Evolutionary conservation across 148 eudicot genomes (phyloP).

Genomic region (Hydrangea macrophylla): DNA sequence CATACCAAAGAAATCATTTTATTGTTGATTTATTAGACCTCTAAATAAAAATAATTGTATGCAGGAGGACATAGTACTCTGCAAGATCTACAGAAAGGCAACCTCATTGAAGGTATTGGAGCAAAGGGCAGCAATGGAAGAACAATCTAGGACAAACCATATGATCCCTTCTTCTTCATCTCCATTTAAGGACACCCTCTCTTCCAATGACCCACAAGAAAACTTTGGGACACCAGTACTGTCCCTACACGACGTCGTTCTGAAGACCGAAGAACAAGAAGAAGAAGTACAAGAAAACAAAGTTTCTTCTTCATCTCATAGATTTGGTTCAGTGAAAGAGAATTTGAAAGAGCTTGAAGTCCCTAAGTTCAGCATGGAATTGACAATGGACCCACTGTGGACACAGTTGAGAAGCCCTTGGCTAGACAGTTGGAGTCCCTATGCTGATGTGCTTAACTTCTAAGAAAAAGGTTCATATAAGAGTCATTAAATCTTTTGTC

Average conservation of each 20-base stretch:
- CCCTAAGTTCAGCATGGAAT: conserved; percentile 8
- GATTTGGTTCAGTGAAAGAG: neutral
- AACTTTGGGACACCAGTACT: neutral
- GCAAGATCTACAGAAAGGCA: conserved; percentile 10
- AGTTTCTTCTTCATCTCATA: neutral
- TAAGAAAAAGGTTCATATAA: neutral
- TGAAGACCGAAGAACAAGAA: neutral
- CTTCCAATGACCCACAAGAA: neutral
- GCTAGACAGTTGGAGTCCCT: conserved; percentile 4
- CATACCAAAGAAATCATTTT: too few species aligned
- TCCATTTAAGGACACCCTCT: neutral
- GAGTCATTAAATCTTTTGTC: too few species aligned
- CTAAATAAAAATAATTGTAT: too few species aligned
- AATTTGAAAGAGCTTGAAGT: conserved; percentile 3
- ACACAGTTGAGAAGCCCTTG: conserved; percentile 4
- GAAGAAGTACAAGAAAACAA: neutral
- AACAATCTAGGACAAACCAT: neutral
- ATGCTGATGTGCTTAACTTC: conserved; percentile 3
- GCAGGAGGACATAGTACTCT: conserved; percentile 9
- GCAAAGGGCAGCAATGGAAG: conserved; percentile 7
- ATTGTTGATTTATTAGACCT: neutral
- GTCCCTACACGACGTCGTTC: neutral
- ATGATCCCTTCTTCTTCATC: neutral
- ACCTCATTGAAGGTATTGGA: conserved; percentile 8
- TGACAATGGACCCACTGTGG: conserved; percentile 1